Evolutionary conservation across 108 stramenopile species (phyloP), one percentile per base, ranked within the genome.

Genomic region (Skeletonema grethae): DNA sequence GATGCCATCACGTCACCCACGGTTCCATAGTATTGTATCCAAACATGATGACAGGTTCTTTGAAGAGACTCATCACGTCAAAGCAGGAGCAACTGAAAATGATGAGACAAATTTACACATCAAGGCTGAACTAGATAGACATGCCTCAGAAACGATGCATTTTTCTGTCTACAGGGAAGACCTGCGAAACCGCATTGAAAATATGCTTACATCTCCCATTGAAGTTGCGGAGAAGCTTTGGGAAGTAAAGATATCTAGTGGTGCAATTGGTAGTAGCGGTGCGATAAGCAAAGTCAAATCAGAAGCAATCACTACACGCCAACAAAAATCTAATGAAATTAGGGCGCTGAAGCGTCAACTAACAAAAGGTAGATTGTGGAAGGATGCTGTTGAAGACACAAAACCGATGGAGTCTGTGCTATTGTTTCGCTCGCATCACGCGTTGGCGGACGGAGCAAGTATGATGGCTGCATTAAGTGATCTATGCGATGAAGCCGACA

Each of bases 351-450:
- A 53, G 20, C 50, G 50, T 0, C 50, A 53, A 53, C 18, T 45
- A 34, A 67, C 57, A 38, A 32, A 55, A 31, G 69, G 60, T 24
- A 63, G 67, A 59, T 9, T 57, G 11, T 61, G 67, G 70, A 69
- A 55, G 18, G 71, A 53, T 41, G 68, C 63, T 29, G 56, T 56
- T 20, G 9, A 57, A 10, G 78, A 72, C 28, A 59, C 36, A 2
- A 31, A 41, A 16, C 84, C 84, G 7, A 76, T 64, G 72, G 94
- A 95, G 66, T 86, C 88, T 13, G 60, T 92, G 0, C 56, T 95
- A 7, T 59, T 93, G 2, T 95, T 95, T 74, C 90, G 90, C 61
- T 86, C 84, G 2, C 91, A 92, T 59, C 95, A 95, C 75, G 86
- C 86, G 6, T 39, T 95, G 73, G 95, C 85, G 5, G 95, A 95